Percentiles rank a stretch among this genome's conserved stretches.
phyloP scores from a whole-genome alignment of 345 rosid genomes.

The Noccaea caerulescens region DNA sequence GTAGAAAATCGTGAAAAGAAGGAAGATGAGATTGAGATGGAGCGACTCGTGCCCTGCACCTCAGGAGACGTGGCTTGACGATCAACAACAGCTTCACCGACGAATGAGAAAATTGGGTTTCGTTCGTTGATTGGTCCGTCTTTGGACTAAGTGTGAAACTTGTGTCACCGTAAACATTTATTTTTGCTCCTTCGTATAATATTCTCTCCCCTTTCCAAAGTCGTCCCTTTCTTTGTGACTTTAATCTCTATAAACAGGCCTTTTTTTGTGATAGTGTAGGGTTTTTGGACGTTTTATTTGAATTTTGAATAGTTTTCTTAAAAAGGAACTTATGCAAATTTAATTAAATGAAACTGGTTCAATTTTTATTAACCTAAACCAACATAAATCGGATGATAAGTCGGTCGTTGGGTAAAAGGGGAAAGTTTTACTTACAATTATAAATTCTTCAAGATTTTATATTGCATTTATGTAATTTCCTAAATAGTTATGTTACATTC shows the following conservation, averaged over 20 bases:
- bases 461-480: no score
- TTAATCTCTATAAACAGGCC: background rate
- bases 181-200: background rate
- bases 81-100: constrained; percentile 22
- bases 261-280: background rate
- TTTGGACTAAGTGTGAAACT: constrained; percentile 1
- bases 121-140: constrained; percentile 30
- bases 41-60: constrained; percentile 31
- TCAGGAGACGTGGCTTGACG: constrained; percentile 31
- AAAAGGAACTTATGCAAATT: background rate
- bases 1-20: background rate
- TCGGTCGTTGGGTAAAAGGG: no score
- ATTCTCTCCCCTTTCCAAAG: background rate
- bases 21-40: background rate
- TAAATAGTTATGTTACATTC: no score
- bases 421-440: no score
- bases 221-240: background rate
- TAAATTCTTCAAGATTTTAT: no score
- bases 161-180: constrained; percentile 4
- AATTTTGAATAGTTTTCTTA: background rate
- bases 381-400: background rate
- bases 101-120: constrained; percentile 1
- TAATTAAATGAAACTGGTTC: background rate
- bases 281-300: background rate
- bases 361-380: background rate